A percentile compares a stretch with the other conserved stretches of the same genome.
Evolutionary conservation across 176 grass and related monocot species (phyloP).

Genomic region (Ampelocalamus luodianensis): DNA sequence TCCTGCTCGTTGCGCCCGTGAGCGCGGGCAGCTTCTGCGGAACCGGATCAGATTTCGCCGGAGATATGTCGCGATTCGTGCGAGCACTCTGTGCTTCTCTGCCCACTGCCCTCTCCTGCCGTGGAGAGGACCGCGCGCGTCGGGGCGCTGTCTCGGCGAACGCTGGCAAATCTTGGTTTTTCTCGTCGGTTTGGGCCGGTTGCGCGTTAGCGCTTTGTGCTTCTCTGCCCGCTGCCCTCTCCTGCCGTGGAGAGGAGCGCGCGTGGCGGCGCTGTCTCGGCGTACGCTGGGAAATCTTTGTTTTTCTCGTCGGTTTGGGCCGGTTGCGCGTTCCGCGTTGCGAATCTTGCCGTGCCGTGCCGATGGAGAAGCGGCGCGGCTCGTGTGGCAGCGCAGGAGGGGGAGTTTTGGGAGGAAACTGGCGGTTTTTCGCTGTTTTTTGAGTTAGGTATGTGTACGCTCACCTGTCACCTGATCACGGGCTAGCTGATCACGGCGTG

Average conservation of each 20-base stretch:
- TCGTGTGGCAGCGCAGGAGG: not conserved
- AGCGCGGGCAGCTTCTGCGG: not conserved
- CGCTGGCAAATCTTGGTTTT: slow-evolving; percentile 16
- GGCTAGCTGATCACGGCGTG: not conserved
- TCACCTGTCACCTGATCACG: slow-evolving; percentile 34
- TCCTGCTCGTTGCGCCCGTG: slow-evolving; percentile 26
- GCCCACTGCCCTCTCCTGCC: not conserved
- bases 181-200: not conserved
- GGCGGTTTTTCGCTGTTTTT: not conserved
- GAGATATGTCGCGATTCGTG: slow-evolving; percentile 1
- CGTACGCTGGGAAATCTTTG: slow-evolving; percentile 15
- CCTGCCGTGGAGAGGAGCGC: not conserved
- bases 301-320: not conserved
- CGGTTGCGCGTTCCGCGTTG: not conserved
- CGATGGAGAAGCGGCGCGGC: not conserved
- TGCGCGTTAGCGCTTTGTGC: too few relatives aligned
- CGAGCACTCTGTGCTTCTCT: too few relatives aligned
- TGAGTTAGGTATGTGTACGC: too few relatives aligned
- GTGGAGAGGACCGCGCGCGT: not conserved
- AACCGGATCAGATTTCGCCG: slow-evolving; percentile 30
- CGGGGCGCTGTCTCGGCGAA: not conserved
- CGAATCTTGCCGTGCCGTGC: slow-evolving; percentile 1
- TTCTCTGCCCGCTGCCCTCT: not conserved
- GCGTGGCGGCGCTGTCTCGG: not conserved
- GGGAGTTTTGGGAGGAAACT: not conserved